phyloP scores from a whole-genome alignment of 1,284 basidiomycete species.

The Naganishia albida region DNA sequence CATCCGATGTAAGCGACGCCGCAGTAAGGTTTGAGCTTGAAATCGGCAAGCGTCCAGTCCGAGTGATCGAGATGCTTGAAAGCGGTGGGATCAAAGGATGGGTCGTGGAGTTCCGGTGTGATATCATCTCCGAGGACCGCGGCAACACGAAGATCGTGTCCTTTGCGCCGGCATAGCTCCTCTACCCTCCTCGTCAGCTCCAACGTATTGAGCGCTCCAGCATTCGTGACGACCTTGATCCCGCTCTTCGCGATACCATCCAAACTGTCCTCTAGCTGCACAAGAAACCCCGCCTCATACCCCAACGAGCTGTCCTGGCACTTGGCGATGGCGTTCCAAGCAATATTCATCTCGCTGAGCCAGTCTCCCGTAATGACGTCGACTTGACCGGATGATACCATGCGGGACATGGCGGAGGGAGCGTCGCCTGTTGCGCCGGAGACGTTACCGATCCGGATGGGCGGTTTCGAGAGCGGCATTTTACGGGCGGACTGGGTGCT shows the following conservation, averaged over 20 bases:
- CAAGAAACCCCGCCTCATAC: slow-evolving; percentile 36
- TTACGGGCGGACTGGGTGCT: background rate
- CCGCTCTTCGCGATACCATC: slow-evolving; percentile 31
- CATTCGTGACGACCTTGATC: slow-evolving; percentile 37
- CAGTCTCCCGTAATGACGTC: slow-evolving; percentile 27
- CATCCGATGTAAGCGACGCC: slow-evolving; percentile 30
- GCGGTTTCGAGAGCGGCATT: background rate
- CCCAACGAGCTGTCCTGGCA: slow-evolving; percentile 33
- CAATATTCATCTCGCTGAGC: slow-evolving; percentile 35
- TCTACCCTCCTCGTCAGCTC: slow-evolving; percentile 32
- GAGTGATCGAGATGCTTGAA: slow-evolving; percentile 23
- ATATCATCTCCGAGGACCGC: slow-evolving; percentile 23
- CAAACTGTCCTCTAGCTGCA: slow-evolving; percentile 33
- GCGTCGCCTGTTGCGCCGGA: slow-evolving; percentile 30
- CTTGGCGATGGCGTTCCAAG: slow-evolving; percentile 34
- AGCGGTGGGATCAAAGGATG: slow-evolving; percentile 1
- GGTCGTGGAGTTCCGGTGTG: slow-evolving; percentile 1
- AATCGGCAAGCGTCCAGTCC: slow-evolving; percentile 25
- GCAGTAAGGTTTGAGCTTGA: slow-evolving; percentile 29
- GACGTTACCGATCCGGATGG: slow-evolving; percentile 28
- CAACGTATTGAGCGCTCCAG: slow-evolving; percentile 37
- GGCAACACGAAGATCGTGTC: slow-evolving; percentile 6
- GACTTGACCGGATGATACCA: slow-evolving; percentile 36
- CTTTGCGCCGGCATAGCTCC: slow-evolving; percentile 22
- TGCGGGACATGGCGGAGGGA: slow-evolving; percentile 25